phyloP scores from a whole-genome alignment of 495 filamentous ascomycete genomes.

The Daldinia childiae region DNA sequence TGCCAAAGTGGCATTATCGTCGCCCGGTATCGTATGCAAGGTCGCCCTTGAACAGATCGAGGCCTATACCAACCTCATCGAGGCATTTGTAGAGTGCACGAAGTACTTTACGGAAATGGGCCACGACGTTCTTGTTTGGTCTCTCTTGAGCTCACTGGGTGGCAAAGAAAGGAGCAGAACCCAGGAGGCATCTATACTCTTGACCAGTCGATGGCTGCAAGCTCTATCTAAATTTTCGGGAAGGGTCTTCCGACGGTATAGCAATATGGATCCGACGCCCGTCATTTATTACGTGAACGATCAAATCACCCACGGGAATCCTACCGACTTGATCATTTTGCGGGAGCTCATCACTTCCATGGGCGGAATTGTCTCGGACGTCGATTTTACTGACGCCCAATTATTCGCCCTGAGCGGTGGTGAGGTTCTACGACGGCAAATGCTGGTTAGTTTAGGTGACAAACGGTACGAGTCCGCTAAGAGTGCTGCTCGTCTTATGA shows the following conservation, averaged over 20 bases:
- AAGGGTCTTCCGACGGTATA: slow-evolving; percentile 82
- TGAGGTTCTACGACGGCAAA: slow-evolving; percentile 78
- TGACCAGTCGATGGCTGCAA: slow-evolving; percentile 89
- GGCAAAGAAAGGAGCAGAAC: slow-evolving; percentile 78
- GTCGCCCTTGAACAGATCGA: slow-evolving; percentile 88
- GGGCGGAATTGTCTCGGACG: slow-evolving; percentile 87
- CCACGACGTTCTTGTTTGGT: slow-evolving; percentile 93
- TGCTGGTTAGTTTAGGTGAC: slow-evolving; percentile 78
- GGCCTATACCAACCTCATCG: slow-evolving; percentile 89
- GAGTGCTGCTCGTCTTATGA: slow-evolving; percentile 79
- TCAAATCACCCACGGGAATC: slow-evolving; percentile 81
- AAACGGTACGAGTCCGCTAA: slow-evolving; percentile 70
- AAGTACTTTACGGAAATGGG: slow-evolving; percentile 91
- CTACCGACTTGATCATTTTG: slow-evolving; percentile 86
- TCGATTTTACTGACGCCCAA: slow-evolving; percentile 86
- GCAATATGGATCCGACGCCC: slow-evolving; percentile 83
- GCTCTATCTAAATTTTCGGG: slow-evolving; percentile 86
- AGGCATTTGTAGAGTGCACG: slow-evolving; percentile 90
- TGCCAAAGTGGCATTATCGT: slow-evolving; percentile 86
- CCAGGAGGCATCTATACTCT: slow-evolving; percentile 79
- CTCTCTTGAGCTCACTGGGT: slow-evolving; percentile 80
- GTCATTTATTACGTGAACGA: slow-evolving; percentile 88
- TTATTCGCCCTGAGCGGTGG: slow-evolving; percentile 88
- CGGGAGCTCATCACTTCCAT: slow-evolving; percentile 89
- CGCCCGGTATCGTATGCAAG: slow-evolving; percentile 90